A percentile compares a stretch with the other conserved stretches of the same genome.
Conservation (phyloP, 2,329 filamentous ascomycete species). For the Epichloe glyceriae region DNA sequence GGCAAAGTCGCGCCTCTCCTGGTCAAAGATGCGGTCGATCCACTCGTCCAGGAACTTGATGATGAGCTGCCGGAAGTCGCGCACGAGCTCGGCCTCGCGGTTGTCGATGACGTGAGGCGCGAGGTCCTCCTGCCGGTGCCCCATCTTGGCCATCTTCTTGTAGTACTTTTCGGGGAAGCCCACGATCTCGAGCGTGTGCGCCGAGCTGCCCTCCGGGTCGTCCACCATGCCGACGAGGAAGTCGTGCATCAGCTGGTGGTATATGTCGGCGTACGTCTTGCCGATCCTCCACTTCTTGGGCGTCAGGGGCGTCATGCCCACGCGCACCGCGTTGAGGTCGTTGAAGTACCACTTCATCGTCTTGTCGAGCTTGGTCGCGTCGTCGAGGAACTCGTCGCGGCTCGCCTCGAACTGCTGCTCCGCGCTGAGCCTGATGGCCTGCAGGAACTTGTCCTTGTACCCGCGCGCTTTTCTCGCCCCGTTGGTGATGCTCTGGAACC, state of each 20-base stretch:
- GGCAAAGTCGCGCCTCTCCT: conserved; percentile 70
- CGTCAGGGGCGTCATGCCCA: conserved; percentile 84
- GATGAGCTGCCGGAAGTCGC: conserved; percentile 89
- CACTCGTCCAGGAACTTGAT: conserved; percentile 93
- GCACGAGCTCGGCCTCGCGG: conserved; percentile 76
- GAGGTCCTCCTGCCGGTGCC: conserved; percentile 64
- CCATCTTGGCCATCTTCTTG: conserved; percentile 84
- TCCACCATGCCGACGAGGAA: conserved; percentile 75
- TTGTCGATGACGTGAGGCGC: conserved; percentile 80
- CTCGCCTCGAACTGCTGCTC: conserved; percentile 61
- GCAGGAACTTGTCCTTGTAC: conserved; percentile 92
- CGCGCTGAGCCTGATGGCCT: conserved; percentile 62
- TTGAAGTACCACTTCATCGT: conserved; percentile 95
- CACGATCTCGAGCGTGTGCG: conserved; percentile 81
- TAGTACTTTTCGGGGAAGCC: conserved; percentile 96
- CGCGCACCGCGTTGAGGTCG: conserved; percentile 85
- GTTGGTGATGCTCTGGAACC: conserved; percentile 91
- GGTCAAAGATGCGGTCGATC: conserved; percentile 83
- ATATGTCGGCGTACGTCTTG: conserved; percentile 78
- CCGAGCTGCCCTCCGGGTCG: conserved; percentile 70
- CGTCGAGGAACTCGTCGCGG: conserved; percentile 64
- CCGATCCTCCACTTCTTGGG: conserved; percentile 96
- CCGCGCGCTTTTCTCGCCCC: conserved; percentile 84
- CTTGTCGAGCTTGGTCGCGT: conserved; percentile 75
- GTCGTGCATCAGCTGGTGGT: conserved; percentile 91